Conservation (phyloP, 2,329 filamentous ascomycete species). For the Aspergillus ochraceoroseus region DNA sequence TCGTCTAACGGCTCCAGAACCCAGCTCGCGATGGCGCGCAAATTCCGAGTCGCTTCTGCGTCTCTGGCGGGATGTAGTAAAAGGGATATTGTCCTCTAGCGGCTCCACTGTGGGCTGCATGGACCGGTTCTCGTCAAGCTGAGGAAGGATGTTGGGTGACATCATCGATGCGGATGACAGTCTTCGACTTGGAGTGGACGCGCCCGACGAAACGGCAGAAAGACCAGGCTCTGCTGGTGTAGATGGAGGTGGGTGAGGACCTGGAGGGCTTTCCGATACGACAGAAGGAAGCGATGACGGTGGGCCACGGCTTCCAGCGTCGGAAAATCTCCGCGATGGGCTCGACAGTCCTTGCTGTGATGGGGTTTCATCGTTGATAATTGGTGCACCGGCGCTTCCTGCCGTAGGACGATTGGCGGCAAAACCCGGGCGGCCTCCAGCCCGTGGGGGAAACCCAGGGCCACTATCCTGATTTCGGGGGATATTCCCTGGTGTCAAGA, state of each 20-base stretch:
- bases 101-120: constrained; percentile 38
- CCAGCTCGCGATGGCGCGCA: constrained; percentile 52
- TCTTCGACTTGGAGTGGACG: constrained; percentile 47
- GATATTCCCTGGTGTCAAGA: constrained; percentile 42
- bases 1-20: constrained; percentile 57
- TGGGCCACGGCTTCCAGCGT: constrained; percentile 27
- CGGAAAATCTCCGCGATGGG: constrained; percentile 32
- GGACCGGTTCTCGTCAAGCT: constrained; percentile 38
- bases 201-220: constrained; percentile 52
- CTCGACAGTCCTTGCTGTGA: constrained; percentile 47
- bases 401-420: constrained; percentile 52
- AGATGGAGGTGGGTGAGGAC: constrained; percentile 58
- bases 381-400: constrained; percentile 48
- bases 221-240: constrained; percentile 58
- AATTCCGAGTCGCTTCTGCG: constrained; percentile 58
- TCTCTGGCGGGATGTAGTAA: constrained; percentile 48
- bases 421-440: constrained; percentile 53
- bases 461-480: constrained; percentile 42
- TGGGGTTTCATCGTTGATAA: constrained; percentile 51
- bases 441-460: constrained; percentile 50
- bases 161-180: constrained; percentile 47
- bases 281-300: constrained; percentile 41
- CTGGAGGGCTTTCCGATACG: constrained; percentile 53
- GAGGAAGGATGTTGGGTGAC: constrained; percentile 35
- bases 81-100: constrained; percentile 41